Evolutionary conservation across 2,329 filamentous ascomycete genomes (phyloP), one percentile per base, ranked within the genome.

Genomic region (Neocucurbitaria cava): DNA sequence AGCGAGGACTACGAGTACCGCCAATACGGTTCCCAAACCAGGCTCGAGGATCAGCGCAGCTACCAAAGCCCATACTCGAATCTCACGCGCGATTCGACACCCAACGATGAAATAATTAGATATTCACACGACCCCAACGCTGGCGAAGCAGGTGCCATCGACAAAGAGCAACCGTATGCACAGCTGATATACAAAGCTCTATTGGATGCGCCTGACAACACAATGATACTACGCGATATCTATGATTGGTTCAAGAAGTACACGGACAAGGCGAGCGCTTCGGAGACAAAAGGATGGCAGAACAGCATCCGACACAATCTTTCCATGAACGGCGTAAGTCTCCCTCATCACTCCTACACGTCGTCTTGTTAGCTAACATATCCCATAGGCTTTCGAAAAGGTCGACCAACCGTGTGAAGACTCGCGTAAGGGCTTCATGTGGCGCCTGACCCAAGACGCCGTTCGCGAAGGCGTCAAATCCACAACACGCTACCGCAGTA

Each of bases 251-350:
- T 98, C 68, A 81, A 85, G 38, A 83, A 88, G 24, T 88, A 96
- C 69, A 96, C 92, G 2, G 84, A 85, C 62, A 96, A 95, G 75
- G 86, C 85, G 4, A 86, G 82, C 47, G 82, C 83, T 41, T 82
- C 81, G 7, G 72, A 75, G 46, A 77, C 75, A 4, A 79, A 75
- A 40, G 94, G 93, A 9, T 98, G 94, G 94, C 90, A 94, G 77
- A 98, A 97, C 76, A 96, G 91, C 72, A 96, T 98, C 61, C 86
- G 94, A 2, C 94, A 98, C 75, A 98, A 98, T 65, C 80, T 98
- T 7, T 96, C 92, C 43, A 97, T 98, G 93, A 98, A 98, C 67
- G 83, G 84, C 56, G 94, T 97, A 85, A 77, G 87, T 57, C 21
- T 26, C 5, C 39, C 15, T 31, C 51, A 58, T 43, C 28, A 53